Conservation (phyloP, 2,329 filamentous ascomycete species). For the Coniochaeta prunicola region DNA sequence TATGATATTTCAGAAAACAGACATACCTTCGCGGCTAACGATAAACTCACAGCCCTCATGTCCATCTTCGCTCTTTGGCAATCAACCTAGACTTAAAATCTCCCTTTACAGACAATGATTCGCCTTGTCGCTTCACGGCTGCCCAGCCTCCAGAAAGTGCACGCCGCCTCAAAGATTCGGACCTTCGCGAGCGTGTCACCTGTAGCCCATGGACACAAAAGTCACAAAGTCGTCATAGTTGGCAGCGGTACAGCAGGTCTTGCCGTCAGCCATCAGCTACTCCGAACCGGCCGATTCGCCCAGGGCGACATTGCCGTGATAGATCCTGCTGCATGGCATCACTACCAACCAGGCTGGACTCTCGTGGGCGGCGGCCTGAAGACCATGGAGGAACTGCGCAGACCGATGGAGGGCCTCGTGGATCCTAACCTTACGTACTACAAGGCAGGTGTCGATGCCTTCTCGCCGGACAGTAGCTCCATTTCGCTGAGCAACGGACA, state of each 20-base stretch:
- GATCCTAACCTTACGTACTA: constrained; percentile 57
- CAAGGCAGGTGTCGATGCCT: constrained; percentile 38
- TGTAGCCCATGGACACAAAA: neutral
- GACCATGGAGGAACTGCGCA: constrained; percentile 49
- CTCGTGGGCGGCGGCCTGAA: constrained; percentile 61
- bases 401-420: constrained; percentile 41
- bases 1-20: too few relatives aligned
- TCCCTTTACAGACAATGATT: too few relatives aligned
- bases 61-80: too few relatives aligned
- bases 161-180: too few relatives aligned
- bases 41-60: too few relatives aligned
- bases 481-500: constrained; percentile 49
- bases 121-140: too few relatives aligned
- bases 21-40: too few relatives aligned
- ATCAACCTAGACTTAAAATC: too few relatives aligned
- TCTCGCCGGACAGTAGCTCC: constrained; percentile 48
- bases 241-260: constrained; percentile 61
- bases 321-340: constrained; percentile 55
- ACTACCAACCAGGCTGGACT: constrained; percentile 66
- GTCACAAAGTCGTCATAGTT: constrained; percentile 59
- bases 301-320: constrained; percentile 56
- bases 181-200: too few relatives aligned
- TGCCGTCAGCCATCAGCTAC: constrained; percentile 59
- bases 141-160: too few relatives aligned
- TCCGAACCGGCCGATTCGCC: constrained; percentile 48